Base-by-base conservation (phyloP, 2,329 filamentous ascomycete species). In the Leptographium radiaticola region DNA sequence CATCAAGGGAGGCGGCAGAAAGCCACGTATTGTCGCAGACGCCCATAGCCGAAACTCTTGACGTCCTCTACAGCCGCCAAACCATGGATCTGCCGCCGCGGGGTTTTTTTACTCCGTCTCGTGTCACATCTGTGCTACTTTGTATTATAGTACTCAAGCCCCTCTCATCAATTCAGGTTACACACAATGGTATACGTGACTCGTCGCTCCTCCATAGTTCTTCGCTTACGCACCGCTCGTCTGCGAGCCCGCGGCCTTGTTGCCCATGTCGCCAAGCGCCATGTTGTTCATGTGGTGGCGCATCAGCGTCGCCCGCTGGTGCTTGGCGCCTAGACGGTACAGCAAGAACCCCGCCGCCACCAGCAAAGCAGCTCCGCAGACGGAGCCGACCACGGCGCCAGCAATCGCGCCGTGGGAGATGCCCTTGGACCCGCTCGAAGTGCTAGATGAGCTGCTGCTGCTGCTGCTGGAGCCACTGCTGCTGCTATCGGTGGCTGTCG, bases 311-410 rank as follows among this genome's bases (percentile, higher is more conserved):
- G 40, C 15, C 7, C 52, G 55, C 49, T 54, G 43, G 45, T 54
- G 43, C 45, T 49, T 53, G 48, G 53, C 53, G 20, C 55, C 55
- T 33, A 56, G 55, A 3, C 55, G 55, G 49, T 56, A 56, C 16
- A 49, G 30, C 8, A 52, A 51, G 42, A 42, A 53, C 9, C 33
- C 39, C 0, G 34, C 45, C 30, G 11, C 49, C 1, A 9, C 53
- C 11, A 55, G 18, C 6, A 55, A 12, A 2, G 44, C 53, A 4
- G 63, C 64, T 10, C 63, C 66, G 10, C 64, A 60, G 16, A 67
- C 57, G 2, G 63, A 63, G 15, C 67, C 67, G 25, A 67, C 67
- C 6, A 66, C 66, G 42, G 69, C 66, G 10, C 68, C 68, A 2
- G 65, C 66, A 53, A 65, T 67, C 45, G 64, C 65, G 12, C 67